Evolutionary conservation across 371 early-diverging fungal genomes (phyloP).

Genomic region (Haplosporangium sp.): DNA sequence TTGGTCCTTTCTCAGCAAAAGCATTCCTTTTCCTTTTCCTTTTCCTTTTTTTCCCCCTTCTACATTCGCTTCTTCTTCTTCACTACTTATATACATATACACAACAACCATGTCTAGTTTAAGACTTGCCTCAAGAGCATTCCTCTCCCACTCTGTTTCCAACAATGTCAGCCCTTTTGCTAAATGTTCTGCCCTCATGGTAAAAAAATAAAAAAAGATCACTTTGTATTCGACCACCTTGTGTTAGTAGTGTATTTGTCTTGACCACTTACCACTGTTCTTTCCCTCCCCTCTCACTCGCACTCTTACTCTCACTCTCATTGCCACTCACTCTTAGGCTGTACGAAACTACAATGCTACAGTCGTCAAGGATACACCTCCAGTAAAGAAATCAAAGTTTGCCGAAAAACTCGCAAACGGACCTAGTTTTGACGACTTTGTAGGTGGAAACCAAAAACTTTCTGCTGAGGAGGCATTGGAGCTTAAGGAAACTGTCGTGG

Average conservation of each 20-base stretch:
- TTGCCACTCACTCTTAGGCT: neutral
- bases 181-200: constrained; percentile 33
- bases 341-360: constrained; percentile 39
- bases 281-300: neutral
- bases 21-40: too few relatives aligned
- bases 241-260: neutral
- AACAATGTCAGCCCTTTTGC: constrained; percentile 23
- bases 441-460: constrained; percentile 69
- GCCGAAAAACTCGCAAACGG: constrained; percentile 66
- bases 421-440: constrained; percentile 79
- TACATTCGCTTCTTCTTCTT: neutral
- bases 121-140: constrained; percentile 28
- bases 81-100: constrained; percentile 5
- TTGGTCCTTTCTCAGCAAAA: neutral
- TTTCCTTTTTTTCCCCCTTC: neutral
- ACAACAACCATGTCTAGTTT: constrained; percentile 31
- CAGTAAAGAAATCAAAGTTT: constrained; percentile 61
- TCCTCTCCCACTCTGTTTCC: constrained; percentile 19
- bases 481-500: constrained; percentile 65
- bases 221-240: too few relatives aligned
- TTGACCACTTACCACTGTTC: neutral
- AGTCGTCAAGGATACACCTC: constrained; percentile 42
- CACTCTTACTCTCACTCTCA: too few relatives aligned
- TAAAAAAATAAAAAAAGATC: neutral
- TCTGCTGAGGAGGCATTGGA: constrained; percentile 75